A percentile compares a stretch with the other conserved stretches of the same genome.
These are phyloP conservation scores for Henningerozyma blattae DNA, from an alignment of 805 yeast genomes.

Conservation along the genomic window DNA sequence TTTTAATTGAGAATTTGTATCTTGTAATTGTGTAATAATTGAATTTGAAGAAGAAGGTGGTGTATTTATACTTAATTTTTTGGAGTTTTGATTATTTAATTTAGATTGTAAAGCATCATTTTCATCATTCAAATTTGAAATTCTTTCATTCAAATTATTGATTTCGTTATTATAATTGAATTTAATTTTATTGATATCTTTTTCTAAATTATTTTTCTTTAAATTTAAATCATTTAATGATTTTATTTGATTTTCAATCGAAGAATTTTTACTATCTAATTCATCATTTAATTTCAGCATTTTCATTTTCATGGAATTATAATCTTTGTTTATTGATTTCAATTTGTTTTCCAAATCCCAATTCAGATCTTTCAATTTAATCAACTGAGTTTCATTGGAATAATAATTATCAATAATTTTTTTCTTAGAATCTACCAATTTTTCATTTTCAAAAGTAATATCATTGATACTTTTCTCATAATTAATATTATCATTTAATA, in stretches of 20 bases:
- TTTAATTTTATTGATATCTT: conserved; percentile 29
- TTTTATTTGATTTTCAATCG: conserved; percentile 10
- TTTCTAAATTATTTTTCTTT: conserved; percentile 28
- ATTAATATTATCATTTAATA: conserved; percentile 49
- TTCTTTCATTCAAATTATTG: conserved; percentile 45
- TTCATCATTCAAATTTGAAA: conserved; percentile 56
- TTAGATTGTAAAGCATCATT: conserved; percentile 30
- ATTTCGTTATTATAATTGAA: conserved; percentile 30
- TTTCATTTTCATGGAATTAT: conserved; percentile 30
- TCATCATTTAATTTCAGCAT: background rate
- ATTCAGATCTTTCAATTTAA: conserved; percentile 40
- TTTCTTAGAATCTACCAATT: conserved; percentile 16
- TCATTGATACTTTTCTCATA: conserved; percentile 11
- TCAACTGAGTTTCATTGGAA: background rate
- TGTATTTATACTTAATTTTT: background rate
- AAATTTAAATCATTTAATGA: conserved; percentile 24
- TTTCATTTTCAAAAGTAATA: conserved; percentile 1
- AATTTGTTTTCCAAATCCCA: conserved; percentile 53
- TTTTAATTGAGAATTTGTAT: background rate
- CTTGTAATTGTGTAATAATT: background rate
- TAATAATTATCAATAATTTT: conserved; percentile 24
- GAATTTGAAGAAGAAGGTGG: background rate
- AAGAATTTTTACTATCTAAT: conserved; percentile 21
- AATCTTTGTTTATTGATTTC: conserved; percentile 24
- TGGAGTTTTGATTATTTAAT: background rate